Conservation (phyloP, 306 rosid genomes). For the Chamaecrista fasciculata region DNA sequence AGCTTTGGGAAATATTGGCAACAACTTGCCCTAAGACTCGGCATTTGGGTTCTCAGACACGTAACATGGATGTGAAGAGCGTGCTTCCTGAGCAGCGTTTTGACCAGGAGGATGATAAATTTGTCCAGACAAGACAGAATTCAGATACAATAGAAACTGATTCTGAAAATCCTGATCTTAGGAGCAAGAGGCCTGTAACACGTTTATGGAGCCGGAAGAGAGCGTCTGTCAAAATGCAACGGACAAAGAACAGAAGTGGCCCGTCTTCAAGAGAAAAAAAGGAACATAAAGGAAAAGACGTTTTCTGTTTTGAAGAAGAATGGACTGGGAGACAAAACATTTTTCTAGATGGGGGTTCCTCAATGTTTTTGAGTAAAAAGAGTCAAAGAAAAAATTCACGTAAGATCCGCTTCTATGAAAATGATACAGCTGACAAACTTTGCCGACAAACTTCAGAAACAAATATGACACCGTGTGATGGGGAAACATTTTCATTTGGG, state of each 20-base stretch:
- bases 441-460: conserved; percentile 39
- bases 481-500: conserved; percentile 35
- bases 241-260: conserved; percentile 38
- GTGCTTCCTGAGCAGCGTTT: conserved; percentile 39
- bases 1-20: conserved; percentile 82
- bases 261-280: conserved; percentile 34
- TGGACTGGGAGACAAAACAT: conserved; percentile 32
- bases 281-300: conserved; percentile 44
- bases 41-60: conserved; percentile 42
- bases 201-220: conserved; percentile 57
- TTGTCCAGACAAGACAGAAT: conserved; percentile 48
- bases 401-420: conserved; percentile 42
- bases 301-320: conserved; percentile 43
- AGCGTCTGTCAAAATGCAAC: conserved; percentile 39
- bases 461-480: conserved; percentile 36
- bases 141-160: conserved; percentile 91
- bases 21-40: conserved; percentile 51
- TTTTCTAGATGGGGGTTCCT: conserved; percentile 44
- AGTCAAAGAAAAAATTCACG: conserved; percentile 35
- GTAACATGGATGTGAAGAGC: conserved; percentile 34
- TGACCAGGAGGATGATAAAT: conserved; percentile 40
- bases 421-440: conserved; percentile 34
- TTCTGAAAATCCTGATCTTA: conserved; percentile 60
- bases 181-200: conserved; percentile 63
- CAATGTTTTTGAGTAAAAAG: conserved; percentile 42